A percentile compares a stretch with the other conserved stretches of the same genome.
Evolutionary conservation across 495 filamentous ascomycete genomes (phyloP).

Genomic region (Tuber melanosporum): DNA sequence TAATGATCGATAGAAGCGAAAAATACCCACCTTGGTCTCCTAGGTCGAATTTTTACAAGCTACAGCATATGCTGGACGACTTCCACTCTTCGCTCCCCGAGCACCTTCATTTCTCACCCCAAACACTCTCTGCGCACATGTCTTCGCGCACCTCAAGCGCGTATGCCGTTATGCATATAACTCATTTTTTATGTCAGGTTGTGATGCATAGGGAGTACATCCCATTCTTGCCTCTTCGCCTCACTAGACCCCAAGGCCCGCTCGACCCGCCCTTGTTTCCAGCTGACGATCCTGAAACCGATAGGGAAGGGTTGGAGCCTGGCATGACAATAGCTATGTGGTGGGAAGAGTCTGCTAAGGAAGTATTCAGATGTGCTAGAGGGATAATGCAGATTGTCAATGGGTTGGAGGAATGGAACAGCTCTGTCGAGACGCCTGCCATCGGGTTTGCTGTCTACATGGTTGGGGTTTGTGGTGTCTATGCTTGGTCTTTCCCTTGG

Average conservation of each 20-base stretch:
- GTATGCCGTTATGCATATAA: constrained; percentile 72
- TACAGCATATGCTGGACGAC: constrained; percentile 55
- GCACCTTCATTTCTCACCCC: constrained; percentile 62
- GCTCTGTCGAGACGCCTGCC: constrained; percentile 70
- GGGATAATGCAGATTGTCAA: constrained; percentile 70
- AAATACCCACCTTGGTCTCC: constrained; percentile 58
- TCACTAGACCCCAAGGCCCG: constrained; percentile 61
- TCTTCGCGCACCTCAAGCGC: constrained; percentile 65
- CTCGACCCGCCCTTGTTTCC: constrained; percentile 64
- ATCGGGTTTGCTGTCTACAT: constrained; percentile 77
- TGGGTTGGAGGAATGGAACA: constrained; percentile 63
- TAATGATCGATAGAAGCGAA: constrained; percentile 43
- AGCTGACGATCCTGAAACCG: constrained; percentile 46
- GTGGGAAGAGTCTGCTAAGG: constrained; percentile 68
- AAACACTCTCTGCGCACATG: constrained; percentile 76
- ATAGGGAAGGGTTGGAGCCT: constrained; percentile 23
- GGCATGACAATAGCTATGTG: constrained; percentile 52
- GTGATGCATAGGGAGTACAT: constrained; percentile 76
- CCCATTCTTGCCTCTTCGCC: constrained; percentile 71
- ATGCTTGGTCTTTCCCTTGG: constrained; percentile 65
- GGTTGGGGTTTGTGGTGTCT: constrained; percentile 60
- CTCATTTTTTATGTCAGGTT: constrained; percentile 68
- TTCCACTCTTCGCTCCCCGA: constrained; percentile 64
- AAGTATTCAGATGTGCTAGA: constrained; percentile 65
- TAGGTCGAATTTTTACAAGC: constrained; percentile 56